Conservation (phyloP, 352 stramenopile species). For the Phytophthora sp. region DNA sequence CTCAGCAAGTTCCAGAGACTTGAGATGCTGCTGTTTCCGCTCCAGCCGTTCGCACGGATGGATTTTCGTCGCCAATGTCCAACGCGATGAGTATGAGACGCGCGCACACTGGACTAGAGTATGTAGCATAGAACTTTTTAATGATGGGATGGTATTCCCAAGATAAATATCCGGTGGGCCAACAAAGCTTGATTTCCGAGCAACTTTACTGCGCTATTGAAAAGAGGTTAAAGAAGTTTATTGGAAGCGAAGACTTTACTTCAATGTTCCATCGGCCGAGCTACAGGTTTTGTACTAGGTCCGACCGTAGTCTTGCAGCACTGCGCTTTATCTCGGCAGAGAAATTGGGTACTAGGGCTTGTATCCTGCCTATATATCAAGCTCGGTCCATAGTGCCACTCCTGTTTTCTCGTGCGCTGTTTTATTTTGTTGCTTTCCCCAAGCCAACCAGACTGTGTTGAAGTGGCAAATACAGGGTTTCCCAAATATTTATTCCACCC, state of each 20-base stretch:
- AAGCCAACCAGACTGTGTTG: conserved; percentile 32
- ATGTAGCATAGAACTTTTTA: conserved; percentile 9
- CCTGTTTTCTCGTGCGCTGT: too few relatives aligned
- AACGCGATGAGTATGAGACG: conserved; percentile 30
- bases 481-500: conserved; percentile 8
- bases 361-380: too few relatives aligned
- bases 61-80: conserved; percentile 31
- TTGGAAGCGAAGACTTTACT: too few relatives aligned
- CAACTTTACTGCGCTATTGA: too few relatives aligned
- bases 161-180: conserved; percentile 10
- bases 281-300: too few relatives aligned
- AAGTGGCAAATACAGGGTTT: conserved; percentile 19
- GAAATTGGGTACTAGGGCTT: too few relatives aligned
- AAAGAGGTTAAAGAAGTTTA: too few relatives aligned
- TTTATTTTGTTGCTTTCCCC: background rate
- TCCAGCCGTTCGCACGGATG: conserved; percentile 19
- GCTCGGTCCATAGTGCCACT: too few relatives aligned
- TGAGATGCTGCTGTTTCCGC: conserved; percentile 1
- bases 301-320: too few relatives aligned
- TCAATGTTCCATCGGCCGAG: too few relatives aligned
- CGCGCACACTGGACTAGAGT: conserved; percentile 24
- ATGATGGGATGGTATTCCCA: conserved; percentile 3
- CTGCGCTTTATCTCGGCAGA: too few relatives aligned
- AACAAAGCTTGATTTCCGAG: too few relatives aligned
- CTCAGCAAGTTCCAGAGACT: conserved; percentile 15